Base-by-base conservation (phyloP, 2,329 filamentous ascomycete species). In the Trichoderma sp. region DNA sequence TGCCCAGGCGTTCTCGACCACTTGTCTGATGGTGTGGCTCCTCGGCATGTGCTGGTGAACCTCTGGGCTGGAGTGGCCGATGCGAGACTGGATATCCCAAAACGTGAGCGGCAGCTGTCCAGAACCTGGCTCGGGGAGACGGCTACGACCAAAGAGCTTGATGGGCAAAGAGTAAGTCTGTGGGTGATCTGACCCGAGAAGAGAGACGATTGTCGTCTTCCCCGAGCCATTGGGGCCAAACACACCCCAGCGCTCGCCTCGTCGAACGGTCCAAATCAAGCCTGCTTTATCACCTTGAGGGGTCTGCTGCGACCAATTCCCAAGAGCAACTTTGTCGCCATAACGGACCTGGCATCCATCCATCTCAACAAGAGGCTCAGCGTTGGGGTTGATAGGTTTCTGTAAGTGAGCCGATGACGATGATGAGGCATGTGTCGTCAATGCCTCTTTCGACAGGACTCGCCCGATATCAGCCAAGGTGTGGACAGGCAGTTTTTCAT, bases 141-240 rank as follows among this genome's bases (percentile, higher is more conserved):
- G 89, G 69, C 91, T 92, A 26, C 90, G 90, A 1, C 94, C 94
- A 79, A 99, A 98, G 15, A 98, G 86, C 75, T 89, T 91, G 73
- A 99, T 91, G 0, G 95, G 95, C 28, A 95, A 88, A 0, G 93
- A 93, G 80, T 98, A 99, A 0, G 95, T 91, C 80, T 98, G 95
- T 0, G 96, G 96, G 77, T 99, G 96, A 78, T 99, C 96, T 1
- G 95, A 98, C 72, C 93, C 97, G 72, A 99, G 92, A 6, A 99
- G 86, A 6, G 94, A 96, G 32, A 98, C 88, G 50, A 99, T 87
- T 0, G 96, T 99, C 0, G 96, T 99, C 84, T 99, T 99, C 20
- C 96, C 96, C 0, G 94, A 97, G 13, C 92, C 96, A 76, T 99
- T 98, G 36, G 95, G 92, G 0, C 96, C 96, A 78, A 99, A 96